These are phyloP conservation scores for Talaromyces sp. DNA, from an alignment of 2,329 filamentous ascomycete species.

Conservation along the genomic window DNA sequence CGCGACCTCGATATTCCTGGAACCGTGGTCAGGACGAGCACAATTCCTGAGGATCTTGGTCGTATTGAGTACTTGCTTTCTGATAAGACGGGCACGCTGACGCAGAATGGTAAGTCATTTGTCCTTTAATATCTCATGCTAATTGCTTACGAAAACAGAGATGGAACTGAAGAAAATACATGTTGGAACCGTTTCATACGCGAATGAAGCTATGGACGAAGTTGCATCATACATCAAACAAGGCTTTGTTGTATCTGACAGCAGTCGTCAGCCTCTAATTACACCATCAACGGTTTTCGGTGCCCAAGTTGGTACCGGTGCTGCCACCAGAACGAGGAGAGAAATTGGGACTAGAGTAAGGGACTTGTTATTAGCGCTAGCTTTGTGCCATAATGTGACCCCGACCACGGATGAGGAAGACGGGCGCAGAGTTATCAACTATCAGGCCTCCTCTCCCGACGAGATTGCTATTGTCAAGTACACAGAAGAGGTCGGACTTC, in stretches of 20 bases:
- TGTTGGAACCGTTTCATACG: conserved; percentile 95
- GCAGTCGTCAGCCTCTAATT: conserved; percentile 55
- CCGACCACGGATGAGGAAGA: conserved; percentile 82
- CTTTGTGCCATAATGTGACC: conserved; percentile 95
- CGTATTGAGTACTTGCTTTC: conserved; percentile 94
- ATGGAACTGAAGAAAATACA: conserved; percentile 99
- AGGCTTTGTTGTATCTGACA: conserved; percentile 60
- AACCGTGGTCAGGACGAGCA: conserved; percentile 91
- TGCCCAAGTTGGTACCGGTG: conserved; percentile 54
- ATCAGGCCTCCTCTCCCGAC: conserved; percentile 95
- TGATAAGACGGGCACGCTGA: conserved; percentile 97
- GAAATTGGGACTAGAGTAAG: conserved; percentile 92
- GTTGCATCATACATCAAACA: conserved; percentile 82
- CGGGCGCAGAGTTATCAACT: conserved; percentile 73
- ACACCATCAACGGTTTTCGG: conserved; percentile 72
- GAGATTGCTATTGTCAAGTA: conserved; percentile 97
- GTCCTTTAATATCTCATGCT: neutral
- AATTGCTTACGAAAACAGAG: conserved; percentile 50
- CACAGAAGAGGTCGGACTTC: conserved; percentile 87
- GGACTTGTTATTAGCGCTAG: conserved; percentile 87
- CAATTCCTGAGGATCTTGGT: conserved; percentile 93
- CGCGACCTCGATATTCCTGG: conserved; percentile 83
- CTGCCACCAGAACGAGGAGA: conserved; percentile 76
- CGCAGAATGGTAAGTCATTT: conserved; percentile 66
- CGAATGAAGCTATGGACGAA: conserved; percentile 98